A percentile compares a stretch with the other conserved stretches of the same genome.
phyloP scores from a whole-genome alignment of 768 basidiomycete species.

The Phanerochaete carnosa region DNA sequence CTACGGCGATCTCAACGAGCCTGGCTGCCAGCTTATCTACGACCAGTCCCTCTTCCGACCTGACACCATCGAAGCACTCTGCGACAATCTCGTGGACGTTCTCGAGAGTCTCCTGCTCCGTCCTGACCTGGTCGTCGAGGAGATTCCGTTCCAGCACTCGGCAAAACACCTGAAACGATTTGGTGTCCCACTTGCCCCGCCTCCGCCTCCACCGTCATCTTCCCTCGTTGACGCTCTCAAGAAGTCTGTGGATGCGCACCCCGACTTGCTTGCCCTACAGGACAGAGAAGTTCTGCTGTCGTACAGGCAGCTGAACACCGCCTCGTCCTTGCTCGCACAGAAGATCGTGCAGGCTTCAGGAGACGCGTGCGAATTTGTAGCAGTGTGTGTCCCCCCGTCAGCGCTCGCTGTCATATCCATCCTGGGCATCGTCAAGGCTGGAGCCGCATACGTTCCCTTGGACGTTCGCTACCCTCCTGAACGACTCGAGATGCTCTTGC shows the following conservation, averaged over 20 bases:
- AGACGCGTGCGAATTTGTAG: neutral
- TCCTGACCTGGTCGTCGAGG: neutral
- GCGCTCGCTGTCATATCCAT: neutral
- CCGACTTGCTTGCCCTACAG: neutral
- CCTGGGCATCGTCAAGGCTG: neutral
- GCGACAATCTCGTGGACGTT: neutral
- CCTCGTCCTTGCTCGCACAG: neutral
- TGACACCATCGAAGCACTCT: neutral
- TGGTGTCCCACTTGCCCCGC: neutral
- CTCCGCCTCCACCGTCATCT: neutral
- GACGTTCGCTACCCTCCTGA: neutral
- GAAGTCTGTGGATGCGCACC: neutral
- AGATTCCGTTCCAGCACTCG: neutral
- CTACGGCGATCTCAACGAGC: neutral
- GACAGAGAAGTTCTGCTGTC: neutral
- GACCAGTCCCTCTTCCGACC: neutral
- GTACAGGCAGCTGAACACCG: neutral
- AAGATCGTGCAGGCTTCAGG: neutral
- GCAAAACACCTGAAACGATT: neutral
- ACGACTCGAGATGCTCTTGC: neutral
- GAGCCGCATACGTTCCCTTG: neutral
- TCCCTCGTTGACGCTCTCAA: neutral
- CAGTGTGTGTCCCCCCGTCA: neutral
- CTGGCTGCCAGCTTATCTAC: neutral
- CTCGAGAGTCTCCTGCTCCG: neutral